These are phyloP conservation scores for Plantago coronopus DNA, from an alignment of 305 asterid genomes.

Conservation along the genomic window DNA sequence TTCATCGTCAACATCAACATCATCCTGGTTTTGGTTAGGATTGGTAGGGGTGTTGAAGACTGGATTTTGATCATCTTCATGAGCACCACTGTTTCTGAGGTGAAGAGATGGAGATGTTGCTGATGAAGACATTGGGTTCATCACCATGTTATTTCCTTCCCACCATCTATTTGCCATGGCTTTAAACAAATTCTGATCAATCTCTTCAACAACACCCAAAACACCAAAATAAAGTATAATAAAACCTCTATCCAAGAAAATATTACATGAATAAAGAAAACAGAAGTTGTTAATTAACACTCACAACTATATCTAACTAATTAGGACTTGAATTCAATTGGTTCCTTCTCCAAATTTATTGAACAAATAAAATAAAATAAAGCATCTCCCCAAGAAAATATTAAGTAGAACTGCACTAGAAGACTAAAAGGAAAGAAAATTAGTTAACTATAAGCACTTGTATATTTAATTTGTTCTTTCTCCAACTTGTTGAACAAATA, in stretches of 20 bases:
- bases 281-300: not conserved
- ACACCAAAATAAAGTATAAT: not conserved
- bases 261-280: not conserved
- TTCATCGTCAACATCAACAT: constrained; percentile 28
- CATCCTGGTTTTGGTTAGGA: constrained; percentile 33
- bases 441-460: no score
- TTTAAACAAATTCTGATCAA: constrained; percentile 1
- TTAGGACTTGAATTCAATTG: not conserved
- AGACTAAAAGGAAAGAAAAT: no score
- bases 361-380: constrained; percentile 19
- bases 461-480: constrained; percentile 1
- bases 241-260: constrained; percentile 20
- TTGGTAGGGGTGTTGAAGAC: constrained; percentile 32
- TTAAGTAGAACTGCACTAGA: no score
- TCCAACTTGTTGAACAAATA: constrained; percentile 25
- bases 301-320: not conserved
- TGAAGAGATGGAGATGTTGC: constrained; percentile 40
- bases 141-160: constrained; percentile 44
- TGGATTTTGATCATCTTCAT: constrained; percentile 30
- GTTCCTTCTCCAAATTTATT: constrained; percentile 16
- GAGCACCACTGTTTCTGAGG: constrained; percentile 28
- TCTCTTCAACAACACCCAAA: constrained; percentile 3
- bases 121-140: constrained; percentile 38
- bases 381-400: no score
- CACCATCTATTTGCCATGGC: constrained; percentile 64